These are phyloP conservation scores for Wickerhamiella vanderwaltii DNA, from an alignment of 805 yeast species.

Conservation along the genomic window DNA sequence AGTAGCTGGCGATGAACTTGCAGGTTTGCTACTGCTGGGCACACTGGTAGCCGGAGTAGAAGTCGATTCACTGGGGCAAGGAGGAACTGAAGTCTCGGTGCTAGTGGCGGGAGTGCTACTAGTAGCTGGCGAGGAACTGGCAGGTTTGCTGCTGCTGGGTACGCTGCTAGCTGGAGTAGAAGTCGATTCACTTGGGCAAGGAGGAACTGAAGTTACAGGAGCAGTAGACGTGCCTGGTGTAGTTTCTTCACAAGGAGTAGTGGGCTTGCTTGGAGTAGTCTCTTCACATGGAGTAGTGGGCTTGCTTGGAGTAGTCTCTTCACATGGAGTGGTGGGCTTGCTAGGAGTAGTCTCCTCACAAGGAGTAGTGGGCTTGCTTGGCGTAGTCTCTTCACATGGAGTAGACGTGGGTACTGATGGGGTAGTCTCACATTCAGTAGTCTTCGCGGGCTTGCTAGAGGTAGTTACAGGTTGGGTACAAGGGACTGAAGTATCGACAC, in stretches of 20 bases:
- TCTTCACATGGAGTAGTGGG: background rate
- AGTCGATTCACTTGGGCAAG: background rate
- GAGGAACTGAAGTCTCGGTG: background rate
- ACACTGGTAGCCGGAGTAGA: background rate
- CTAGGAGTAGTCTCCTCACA: background rate
- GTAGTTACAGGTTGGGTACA: background rate
- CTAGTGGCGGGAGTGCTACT: background rate
- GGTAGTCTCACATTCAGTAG: background rate
- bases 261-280: background rate
- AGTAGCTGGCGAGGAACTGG: background rate
- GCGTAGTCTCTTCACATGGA: background rate
- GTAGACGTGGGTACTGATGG: background rate
- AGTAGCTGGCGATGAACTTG: background rate
- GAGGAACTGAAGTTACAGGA: background rate
- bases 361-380: background rate
- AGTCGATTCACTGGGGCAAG: background rate
- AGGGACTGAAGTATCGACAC: background rate
- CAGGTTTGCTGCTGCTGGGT: background rate
- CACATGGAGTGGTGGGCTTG: background rate
- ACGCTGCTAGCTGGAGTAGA: background rate
- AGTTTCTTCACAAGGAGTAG: background rate
- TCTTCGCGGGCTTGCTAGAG: background rate
- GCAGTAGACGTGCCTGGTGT: background rate
- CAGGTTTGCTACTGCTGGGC: slow-evolving; percentile 1
- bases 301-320: background rate